Base-by-base conservation (phyloP, 2,329 filamentous ascomycete genomes). In the Colletotrichum filicis region DNA sequence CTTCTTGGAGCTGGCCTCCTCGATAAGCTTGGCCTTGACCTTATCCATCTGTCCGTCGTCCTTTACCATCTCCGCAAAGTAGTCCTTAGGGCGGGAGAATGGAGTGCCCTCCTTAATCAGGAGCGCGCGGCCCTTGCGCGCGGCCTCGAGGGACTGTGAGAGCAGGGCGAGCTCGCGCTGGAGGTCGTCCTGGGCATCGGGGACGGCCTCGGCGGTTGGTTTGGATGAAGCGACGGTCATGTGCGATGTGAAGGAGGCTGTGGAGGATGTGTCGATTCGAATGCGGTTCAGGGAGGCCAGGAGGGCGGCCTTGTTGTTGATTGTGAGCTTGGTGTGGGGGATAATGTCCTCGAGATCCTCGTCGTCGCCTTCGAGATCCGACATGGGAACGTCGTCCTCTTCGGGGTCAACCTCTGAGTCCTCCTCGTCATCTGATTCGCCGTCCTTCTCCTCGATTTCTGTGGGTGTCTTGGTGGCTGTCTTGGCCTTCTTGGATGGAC, bases 61-160 rank as follows among this genome's bases (percentile, higher is more conserved):
- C 90, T 98, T 98, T 79, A 98, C 92, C 95, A 98, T 99, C 88
- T 99, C 97, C 57, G 97, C 97, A 79, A 99, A 99, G 86, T 97
- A 99, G 85, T 99, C 97, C 68, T 91, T 92, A 4, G 97, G 97
- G 11, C 97, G 90, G 32, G 94, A 93, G 85, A 99, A 99, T 7
- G 94, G 90, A 1, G 96, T 89, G 9, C 93, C 93, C 83, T 98
- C 96, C 75, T 93, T 92, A 80, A 94, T 93, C 28, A 99, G 88
- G 74, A 92, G 86, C n/a, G 86, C 82, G 68, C 96, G 93, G 2
- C 91, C 97, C 73, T 90, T 85, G 76, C 92, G 90, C 4, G 93
- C 95, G 1, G 95, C 95, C 46, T 94, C 91, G 52, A 97, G 90
- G 60, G 93, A 93, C 85, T 98, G 95, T 78, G 93, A 92, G 88